A percentile compares a stretch with the other conserved stretches of the same genome.
Evolutionary conservation across 257 asterid genomes (phyloP).

Genomic region (Nicotiana attenuata): DNA sequence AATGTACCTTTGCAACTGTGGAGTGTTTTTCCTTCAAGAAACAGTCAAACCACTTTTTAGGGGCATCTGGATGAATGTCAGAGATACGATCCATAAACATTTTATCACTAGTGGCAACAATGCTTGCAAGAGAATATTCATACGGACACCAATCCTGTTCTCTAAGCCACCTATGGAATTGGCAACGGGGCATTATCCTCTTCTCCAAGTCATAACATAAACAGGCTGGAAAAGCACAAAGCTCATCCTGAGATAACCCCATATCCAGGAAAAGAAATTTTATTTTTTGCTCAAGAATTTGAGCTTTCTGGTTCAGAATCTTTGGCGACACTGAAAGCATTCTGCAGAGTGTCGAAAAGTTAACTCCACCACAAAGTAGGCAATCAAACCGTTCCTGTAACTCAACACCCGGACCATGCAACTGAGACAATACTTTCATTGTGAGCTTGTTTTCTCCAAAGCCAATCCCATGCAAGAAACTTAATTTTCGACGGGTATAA

Average conservation of each 20-base stretch:
- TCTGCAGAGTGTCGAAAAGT: conserved; percentile 45
- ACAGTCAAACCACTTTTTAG: conserved; percentile 37
- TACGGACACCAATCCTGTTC: conserved; percentile 37
- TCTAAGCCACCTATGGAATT: conserved; percentile 48
- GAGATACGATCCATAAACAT: conserved; percentile 41
- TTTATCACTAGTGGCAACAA: conserved; percentile 56
- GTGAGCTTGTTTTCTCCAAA: conserved; percentile 58
- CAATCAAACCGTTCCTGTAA: conserved; percentile 50
- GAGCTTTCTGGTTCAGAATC: conserved; percentile 48
- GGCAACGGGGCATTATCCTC: conserved; percentile 56
- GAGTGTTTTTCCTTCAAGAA: conserved; percentile 9
- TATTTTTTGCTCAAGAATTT: conserved; percentile 35
- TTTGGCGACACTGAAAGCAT: conserved; percentile 30
- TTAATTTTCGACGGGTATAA: conserved; percentile 29
- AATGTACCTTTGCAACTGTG: neutral
- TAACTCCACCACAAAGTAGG: conserved; percentile 43
- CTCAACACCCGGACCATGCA: conserved; percentile 33
- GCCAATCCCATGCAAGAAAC: conserved; percentile 52
- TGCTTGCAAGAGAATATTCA: conserved; percentile 44
- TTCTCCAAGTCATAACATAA: conserved; percentile 53
- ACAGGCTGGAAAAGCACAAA: conserved; percentile 56
- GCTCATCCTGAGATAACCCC: conserved; percentile 40
- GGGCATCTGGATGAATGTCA: conserved; percentile 37
- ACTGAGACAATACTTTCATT: conserved; percentile 27
- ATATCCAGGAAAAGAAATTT: conserved; percentile 44